phyloP scores from a whole-genome alignment of 257 asterid species.

The Fraxinus quadrangulata region DNA sequence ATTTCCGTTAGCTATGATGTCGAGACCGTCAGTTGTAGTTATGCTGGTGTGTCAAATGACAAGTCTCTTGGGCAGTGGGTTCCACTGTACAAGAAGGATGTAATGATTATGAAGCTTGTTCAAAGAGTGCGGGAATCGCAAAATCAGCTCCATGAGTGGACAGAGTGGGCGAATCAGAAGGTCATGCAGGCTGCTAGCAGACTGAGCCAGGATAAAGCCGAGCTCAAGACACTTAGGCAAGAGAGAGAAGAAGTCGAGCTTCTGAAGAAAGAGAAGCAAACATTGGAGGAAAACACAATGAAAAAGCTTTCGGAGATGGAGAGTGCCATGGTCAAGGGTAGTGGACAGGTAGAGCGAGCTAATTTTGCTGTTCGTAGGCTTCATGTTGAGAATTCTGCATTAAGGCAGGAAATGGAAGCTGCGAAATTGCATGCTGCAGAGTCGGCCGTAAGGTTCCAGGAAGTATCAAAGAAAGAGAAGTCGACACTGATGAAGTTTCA shows the following conservation, averaged over 20 bases:
- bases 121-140: constrained; percentile 75
- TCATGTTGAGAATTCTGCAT: constrained; percentile 61
- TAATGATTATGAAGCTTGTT: constrained; percentile 72
- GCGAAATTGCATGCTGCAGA: constrained; percentile 72
- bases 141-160: constrained; percentile 92
- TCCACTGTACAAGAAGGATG: constrained; percentile 75
- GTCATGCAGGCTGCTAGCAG: constrained; percentile 63
- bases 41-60: constrained; percentile 40
- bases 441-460: constrained; percentile 75
- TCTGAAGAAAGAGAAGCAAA: constrained; percentile 83
- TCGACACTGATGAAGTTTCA: constrained; percentile 61
- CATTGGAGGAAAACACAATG: constrained; percentile 70
- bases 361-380: constrained; percentile 75
- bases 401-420: constrained; percentile 82
- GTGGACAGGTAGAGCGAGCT: constrained; percentile 83
- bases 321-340: constrained; percentile 74
- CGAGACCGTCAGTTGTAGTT: constrained; percentile 40
- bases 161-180: constrained; percentile 98
- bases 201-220: constrained; percentile 71
- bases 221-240: constrained; percentile 83
- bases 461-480: constrained; percentile 80
- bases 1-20: constrained; percentile 50
- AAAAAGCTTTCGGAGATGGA: constrained; percentile 89
- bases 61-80: constrained; percentile 49
- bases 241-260: constrained; percentile 92